Conservation (phyloP, 352 stramenopile species). For the Blastocystis sp. region DNA sequence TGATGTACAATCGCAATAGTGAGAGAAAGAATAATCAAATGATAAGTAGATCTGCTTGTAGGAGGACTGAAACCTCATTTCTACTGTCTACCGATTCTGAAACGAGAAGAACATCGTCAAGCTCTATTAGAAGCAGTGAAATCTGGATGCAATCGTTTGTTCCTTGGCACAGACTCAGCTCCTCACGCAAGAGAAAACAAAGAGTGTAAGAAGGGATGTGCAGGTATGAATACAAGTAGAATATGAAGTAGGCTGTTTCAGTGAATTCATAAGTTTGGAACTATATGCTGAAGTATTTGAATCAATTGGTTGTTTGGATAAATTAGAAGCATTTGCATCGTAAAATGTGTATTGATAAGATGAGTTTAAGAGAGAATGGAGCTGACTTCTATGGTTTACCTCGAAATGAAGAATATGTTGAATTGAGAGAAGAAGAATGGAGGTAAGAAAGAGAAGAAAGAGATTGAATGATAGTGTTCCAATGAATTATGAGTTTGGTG, state of each 20-base stretch:
- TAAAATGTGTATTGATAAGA: background rate
- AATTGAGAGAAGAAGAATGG: constrained; percentile 41
- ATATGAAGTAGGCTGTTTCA: constrained; percentile 91
- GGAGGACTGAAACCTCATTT: constrained; percentile 92
- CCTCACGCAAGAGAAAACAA: constrained; percentile 85
- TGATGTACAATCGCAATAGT: constrained; percentile 95
- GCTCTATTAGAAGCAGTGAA: constrained; percentile 81
- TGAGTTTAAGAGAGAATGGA: constrained; percentile 75
- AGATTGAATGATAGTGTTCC: constrained; percentile 4
- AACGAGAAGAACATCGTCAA: constrained; percentile 81
- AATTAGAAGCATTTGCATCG: constrained; percentile 84
- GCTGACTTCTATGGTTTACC: constrained; percentile 90
- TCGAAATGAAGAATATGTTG: constrained; percentile 70
- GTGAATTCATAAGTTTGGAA: constrained; percentile 86
- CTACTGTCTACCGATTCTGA: constrained; percentile 98
- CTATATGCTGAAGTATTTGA: constrained; percentile 96
- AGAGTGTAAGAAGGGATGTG: constrained; percentile 72
- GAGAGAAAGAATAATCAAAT: background rate
- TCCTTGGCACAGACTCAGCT: constrained; percentile 93
- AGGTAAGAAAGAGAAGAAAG: background rate
- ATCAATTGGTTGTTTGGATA: constrained; percentile 78
- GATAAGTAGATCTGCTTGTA: constrained; percentile 68
- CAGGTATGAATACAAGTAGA: constrained; percentile 53
- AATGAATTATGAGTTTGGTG: constrained; percentile 19
- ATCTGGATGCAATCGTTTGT: constrained; percentile 88